These are phyloP conservation scores for Tagetes patula DNA, from an alignment of 129 eudicot genomes.

Conservation along the genomic window DNA sequence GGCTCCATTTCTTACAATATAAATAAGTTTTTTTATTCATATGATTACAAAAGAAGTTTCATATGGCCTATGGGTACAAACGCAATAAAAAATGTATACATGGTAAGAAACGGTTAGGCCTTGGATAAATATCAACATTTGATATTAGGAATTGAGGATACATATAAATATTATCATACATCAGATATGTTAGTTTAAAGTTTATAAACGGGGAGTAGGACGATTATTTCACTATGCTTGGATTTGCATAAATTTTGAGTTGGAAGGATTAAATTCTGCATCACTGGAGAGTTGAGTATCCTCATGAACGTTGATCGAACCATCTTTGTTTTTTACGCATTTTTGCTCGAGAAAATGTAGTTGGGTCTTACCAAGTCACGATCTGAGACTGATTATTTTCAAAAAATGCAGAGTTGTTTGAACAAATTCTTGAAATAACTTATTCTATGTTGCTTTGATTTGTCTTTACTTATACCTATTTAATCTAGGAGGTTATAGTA, in stretches of 20 bases:
- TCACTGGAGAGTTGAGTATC: not conserved
- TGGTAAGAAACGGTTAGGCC: not conserved
- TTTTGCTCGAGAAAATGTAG: constrained; percentile 2
- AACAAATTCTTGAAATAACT: not conserved
- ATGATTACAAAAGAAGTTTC: not conserved
- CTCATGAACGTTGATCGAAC: not conserved
- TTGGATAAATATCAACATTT: not conserved
- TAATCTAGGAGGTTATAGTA: constrained; percentile 39
- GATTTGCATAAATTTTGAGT: not conserved
- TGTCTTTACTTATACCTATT: constrained; percentile 7
- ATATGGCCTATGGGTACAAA: not conserved
- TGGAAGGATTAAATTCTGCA: not conserved
- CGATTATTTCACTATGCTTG: not conserved
- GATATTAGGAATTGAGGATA: not conserved
- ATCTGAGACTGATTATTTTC: not conserved
- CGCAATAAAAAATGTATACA: not conserved
- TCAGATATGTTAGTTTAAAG: not conserved
- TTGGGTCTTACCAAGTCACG: not conserved
- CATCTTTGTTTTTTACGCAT: not conserved
- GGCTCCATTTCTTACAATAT: not conserved
- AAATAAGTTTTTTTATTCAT: not conserved
- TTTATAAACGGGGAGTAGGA: not conserved
- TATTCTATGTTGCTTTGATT: not conserved
- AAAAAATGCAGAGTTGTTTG: not conserved
- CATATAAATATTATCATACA: not conserved